These are phyloP conservation scores for Leccinum angustisporum DNA, from an alignment of 1,284 basidiomycete species.

Conservation along the genomic window DNA sequence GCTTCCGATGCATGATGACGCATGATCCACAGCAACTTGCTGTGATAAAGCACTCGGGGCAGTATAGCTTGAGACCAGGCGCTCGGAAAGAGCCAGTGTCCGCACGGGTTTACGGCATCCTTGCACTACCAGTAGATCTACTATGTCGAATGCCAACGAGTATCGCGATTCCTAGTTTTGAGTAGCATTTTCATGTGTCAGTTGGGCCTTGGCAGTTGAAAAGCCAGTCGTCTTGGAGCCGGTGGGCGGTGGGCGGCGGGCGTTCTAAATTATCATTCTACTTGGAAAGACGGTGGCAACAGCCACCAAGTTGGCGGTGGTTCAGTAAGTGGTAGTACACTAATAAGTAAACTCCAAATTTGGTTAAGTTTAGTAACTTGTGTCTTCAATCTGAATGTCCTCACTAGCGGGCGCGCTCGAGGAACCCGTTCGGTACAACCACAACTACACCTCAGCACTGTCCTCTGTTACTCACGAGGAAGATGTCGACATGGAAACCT, in stretches of 20 bases:
- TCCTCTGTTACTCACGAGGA: constrained; percentile 20
- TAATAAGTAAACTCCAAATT: constrained; percentile 23
- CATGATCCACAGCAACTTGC: constrained; percentile 28
- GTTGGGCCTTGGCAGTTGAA: neutral
- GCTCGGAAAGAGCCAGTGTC: neutral
- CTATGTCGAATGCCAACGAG: constrained; percentile 17
- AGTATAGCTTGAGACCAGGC: neutral
- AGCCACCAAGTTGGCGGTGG: constrained; percentile 16
- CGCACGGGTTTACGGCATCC: neutral
- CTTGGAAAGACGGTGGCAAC: constrained; percentile 20
- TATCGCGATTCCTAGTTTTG: constrained; percentile 24
- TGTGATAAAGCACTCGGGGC: constrained; percentile 16
- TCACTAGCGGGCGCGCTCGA: constrained; percentile 43
- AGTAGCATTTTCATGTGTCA: neutral
- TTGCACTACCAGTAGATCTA: constrained; percentile 1
- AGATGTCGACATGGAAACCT: constrained; percentile 47
- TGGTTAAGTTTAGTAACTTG: constrained; percentile 1
- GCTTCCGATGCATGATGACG: neutral
- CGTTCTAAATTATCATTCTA: constrained; percentile 21
- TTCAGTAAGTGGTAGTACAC: too few relatives aligned
- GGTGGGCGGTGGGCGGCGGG: neutral
- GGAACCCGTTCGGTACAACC: constrained; percentile 27
- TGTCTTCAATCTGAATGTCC: constrained; percentile 32
- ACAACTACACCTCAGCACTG: constrained; percentile 16
- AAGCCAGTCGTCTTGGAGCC: neutral